Evolutionary conservation across 2,329 filamentous ascomycete species (phyloP), one percentile per base, ranked within the genome.

Genomic region (Sporothrix schenckii): DNA sequence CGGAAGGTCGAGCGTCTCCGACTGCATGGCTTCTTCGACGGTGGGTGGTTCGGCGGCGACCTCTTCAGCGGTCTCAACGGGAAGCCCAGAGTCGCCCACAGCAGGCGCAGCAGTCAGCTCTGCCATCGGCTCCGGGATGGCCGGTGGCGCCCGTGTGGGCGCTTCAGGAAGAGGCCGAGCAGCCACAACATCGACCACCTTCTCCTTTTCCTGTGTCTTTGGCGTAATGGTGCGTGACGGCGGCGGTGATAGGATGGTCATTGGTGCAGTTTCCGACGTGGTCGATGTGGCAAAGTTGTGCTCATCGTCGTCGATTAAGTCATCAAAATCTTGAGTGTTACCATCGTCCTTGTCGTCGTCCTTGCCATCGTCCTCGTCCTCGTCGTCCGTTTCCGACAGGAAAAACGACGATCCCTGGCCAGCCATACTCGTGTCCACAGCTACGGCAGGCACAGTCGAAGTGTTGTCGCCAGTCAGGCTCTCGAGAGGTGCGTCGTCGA

Each of bases 201-300:
- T 61, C n/a, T 47, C 58, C 58, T 47, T 39, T n/a, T 44, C 52
- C 9, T 44, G 66, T 9, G 34, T 7, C 27, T 49, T 10, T 11
- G 67, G 66, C 3, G 69, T 70, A 21, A 54, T 6, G 14, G 58
- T 41, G 66, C 52, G 68, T 71, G 39, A 81, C 0, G 86, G 86
- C 0, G 86, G 85, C 10, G 86, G 86, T 2, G 86, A 87, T 19
- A 88, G 78, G 53, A 80, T 78, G 1, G 84, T 85, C 71, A 81
- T 84, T 1, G 80, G 76, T 27, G 81, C 78, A 2, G 72, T 80
- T 68, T 87, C 85, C 0, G 82, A 82, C 7, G 78, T 75, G 3
- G 83, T 82, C 0, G 84, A 84, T 4, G 81, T 83, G n/a, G 86
- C 86, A 74, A 89, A 89, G 78, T 89, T 89, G 73, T 72, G 54